A percentile compares a stretch with the other conserved stretches of the same genome.
Conservation (phyloP, 192 early-diverging fungal species). For the Coemansia aciculifera region DNA sequence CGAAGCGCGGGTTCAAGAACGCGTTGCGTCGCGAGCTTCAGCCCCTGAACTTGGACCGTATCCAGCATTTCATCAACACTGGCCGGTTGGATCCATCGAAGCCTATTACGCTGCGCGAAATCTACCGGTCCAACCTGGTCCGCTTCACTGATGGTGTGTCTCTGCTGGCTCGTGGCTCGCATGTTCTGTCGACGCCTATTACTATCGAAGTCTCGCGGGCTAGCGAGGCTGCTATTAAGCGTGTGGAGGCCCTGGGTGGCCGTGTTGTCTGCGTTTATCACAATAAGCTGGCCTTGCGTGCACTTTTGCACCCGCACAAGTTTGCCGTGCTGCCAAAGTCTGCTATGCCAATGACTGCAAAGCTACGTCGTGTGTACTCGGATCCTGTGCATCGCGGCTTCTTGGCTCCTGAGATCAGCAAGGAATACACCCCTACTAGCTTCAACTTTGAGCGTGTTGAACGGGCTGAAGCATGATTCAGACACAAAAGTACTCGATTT, state of each 20-base stretch:
- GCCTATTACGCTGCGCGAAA: constrained; percentile 74
- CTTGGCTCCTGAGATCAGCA: constrained; percentile 56
- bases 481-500: background rate
- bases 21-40: constrained; percentile 60
- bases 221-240: constrained; percentile 71
- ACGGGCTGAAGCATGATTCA: background rate
- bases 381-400: constrained; percentile 74
- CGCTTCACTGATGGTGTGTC: constrained; percentile 80
- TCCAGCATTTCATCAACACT: constrained; percentile 89
- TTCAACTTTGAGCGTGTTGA: constrained; percentile 41
- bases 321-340: constrained; percentile 68
- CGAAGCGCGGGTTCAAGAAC: constrained; percentile 85
- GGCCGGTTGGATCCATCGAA: constrained; percentile 80
- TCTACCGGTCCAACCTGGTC: constrained; percentile 43
- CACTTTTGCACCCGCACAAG: constrained; percentile 78
- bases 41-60: constrained; percentile 77
- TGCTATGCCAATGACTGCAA: constrained; percentile 64
- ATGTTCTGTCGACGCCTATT: constrained; percentile 72
- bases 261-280: constrained; percentile 80
- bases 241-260: constrained; percentile 82
- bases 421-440: constrained; percentile 36
- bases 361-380: constrained; percentile 64
- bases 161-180: constrained; percentile 77
- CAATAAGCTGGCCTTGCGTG: constrained; percentile 70
- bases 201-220: constrained; percentile 86